These are phyloP conservation scores for Rhodotorula sp. DNA, from an alignment of 1,284 basidiomycete genomes.

Conservation along the genomic window DNA sequence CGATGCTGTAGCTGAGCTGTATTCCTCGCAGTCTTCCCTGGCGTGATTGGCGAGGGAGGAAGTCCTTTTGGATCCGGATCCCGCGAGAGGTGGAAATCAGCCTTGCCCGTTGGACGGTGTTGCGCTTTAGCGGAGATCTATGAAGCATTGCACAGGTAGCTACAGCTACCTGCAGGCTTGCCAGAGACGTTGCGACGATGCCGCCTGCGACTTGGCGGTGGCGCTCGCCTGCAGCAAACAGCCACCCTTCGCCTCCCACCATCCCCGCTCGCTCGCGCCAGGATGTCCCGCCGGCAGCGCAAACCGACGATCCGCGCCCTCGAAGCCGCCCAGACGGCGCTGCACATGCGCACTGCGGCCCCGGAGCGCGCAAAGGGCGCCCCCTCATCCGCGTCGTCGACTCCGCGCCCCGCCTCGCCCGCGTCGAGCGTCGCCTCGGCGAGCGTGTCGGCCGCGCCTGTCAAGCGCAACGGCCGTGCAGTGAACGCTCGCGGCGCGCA, in stretches of 20 bases:
- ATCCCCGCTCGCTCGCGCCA: background rate
- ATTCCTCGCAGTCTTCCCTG: background rate
- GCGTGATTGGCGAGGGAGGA: too few species aligned
- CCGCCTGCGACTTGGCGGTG: background rate
- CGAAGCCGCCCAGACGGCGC: constrained; percentile 22
- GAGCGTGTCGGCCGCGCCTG: constrained; percentile 13
- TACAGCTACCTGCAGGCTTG: too few species aligned
- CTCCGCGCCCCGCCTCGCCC: background rate
- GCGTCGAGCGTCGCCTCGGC: background rate
- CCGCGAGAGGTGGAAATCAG: too few species aligned
- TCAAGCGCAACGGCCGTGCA: constrained; percentile 26
- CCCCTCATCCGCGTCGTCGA: background rate
- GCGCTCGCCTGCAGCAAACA: background rate
- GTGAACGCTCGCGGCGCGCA: constrained; percentile 20
- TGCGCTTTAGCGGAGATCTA: too few species aligned
- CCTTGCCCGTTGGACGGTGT: too few species aligned
- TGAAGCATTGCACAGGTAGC: too few species aligned
- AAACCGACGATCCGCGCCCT: constrained; percentile 30
- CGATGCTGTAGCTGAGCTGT: background rate
- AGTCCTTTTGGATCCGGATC: too few species aligned
- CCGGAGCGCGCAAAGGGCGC: background rate
- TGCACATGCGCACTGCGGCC: constrained; percentile 8
- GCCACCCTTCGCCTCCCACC: background rate
- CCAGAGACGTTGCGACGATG: background rate
- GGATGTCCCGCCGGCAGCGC: constrained; percentile 17